Conservation (phyloP, 1,139 yeast species). For the Suhomyces choctaworum region DNA sequence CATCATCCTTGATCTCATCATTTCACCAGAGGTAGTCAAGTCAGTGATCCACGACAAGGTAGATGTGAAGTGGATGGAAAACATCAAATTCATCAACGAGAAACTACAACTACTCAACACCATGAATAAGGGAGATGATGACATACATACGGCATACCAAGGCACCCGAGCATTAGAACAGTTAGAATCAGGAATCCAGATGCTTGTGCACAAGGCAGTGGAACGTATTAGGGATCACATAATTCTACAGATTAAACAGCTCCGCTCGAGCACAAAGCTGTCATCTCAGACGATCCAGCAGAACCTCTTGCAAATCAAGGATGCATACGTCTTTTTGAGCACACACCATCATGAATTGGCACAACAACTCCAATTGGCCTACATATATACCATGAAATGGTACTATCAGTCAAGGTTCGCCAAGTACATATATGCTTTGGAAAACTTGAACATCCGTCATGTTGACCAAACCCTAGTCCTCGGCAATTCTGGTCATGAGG, state of each 20-base stretch:
- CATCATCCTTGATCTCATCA: slow-evolving; percentile 65
- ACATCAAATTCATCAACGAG: slow-evolving; percentile 56
- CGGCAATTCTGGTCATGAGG: slow-evolving; percentile 40
- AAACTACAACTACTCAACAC: slow-evolving; percentile 50
- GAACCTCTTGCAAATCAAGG: slow-evolving; percentile 59
- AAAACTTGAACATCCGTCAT: slow-evolving; percentile 54
- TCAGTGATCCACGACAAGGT: slow-evolving; percentile 52
- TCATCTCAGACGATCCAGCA: slow-evolving; percentile 78
- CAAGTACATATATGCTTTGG: slow-evolving; percentile 74
- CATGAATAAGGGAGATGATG: slow-evolving; percentile 26
- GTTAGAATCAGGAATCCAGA: slow-evolving; percentile 38
- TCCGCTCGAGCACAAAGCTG: slow-evolving; percentile 47
- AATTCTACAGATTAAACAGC: slow-evolving; percentile 59
- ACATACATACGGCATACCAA: slow-evolving; percentile 19
- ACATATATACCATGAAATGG: slow-evolving; percentile 89
- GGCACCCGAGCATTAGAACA: slow-evolving; percentile 39
- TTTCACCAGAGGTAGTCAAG: slow-evolving; percentile 67
- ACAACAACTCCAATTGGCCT: slow-evolving; percentile 74
- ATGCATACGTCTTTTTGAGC: slow-evolving; percentile 58
- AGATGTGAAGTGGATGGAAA: slow-evolving; percentile 56
- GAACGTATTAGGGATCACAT: slow-evolving; percentile 77
- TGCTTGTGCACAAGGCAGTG: slow-evolving; percentile 52
- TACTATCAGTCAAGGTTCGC: slow-evolving; percentile 79
- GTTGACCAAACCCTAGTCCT: slow-evolving; percentile 56
- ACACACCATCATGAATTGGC: slow-evolving; percentile 65